These are phyloP conservation scores for Boeremia exigua DNA, from an alignment of 2,329 filamentous ascomycete genomes.

Conservation along the genomic window DNA sequence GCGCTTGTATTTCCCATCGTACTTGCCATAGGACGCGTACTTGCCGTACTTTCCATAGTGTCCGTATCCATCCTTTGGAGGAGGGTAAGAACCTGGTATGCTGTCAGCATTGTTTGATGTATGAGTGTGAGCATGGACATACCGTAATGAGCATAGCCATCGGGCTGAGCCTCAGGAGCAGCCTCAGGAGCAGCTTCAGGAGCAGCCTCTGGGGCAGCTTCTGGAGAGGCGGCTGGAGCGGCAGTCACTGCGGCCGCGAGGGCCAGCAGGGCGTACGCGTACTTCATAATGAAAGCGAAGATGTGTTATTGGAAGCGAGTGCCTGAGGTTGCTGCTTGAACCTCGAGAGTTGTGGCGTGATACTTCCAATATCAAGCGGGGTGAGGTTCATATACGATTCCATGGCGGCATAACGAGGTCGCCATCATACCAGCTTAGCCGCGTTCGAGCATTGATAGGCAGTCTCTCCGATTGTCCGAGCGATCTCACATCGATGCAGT, in stretches of 20 bases:
- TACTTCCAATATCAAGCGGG: neutral
- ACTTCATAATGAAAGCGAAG: conserved; percentile 22
- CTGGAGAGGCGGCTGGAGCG: conserved; percentile 25
- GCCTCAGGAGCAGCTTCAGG: conserved; percentile 14
- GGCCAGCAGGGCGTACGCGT: conserved; percentile 26
- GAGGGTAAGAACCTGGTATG: conserved; percentile 14
- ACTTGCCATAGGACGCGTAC: conserved; percentile 23
- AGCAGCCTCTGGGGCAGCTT: conserved; percentile 18
- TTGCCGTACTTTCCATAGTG: conserved; percentile 11
- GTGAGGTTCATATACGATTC: conserved; percentile 10
- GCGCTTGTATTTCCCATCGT: conserved; percentile 1
- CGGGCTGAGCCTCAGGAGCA: conserved; percentile 24
- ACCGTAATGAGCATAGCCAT: neutral
- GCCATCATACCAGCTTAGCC: conserved; percentile 6
- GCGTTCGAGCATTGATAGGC: neutral
- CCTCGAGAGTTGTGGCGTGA: conserved; percentile 10
- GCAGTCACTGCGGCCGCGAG: conserved; percentile 28
- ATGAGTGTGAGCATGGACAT: neutral
- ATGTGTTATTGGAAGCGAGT: neutral
- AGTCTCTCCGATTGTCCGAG: neutral
- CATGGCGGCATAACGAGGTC: neutral
- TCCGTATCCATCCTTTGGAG: conserved; percentile 12
- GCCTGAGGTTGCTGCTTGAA: neutral
- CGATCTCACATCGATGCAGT: neutral
- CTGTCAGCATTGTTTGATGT: neutral